Base-by-base conservation (phyloP, 2,329 filamentous ascomycete genomes). In the Phialophora chinensis region DNA sequence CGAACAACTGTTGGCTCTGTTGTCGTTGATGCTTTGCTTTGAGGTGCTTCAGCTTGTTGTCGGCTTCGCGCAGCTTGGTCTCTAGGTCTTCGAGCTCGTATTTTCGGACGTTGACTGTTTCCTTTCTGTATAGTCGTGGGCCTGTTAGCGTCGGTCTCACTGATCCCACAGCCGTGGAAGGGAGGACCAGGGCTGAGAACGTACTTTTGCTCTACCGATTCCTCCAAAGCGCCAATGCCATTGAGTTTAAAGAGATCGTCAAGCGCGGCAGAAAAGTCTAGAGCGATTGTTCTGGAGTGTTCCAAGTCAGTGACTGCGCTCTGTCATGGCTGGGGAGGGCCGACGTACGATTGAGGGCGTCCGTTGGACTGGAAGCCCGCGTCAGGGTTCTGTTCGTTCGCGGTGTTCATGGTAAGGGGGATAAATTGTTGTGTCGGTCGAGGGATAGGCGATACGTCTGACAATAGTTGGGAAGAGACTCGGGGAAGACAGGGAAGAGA, bases 191-290 rank as follows among this genome's bases (percentile, higher is more conserved):
- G 38, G 17, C 2, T 44, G 17, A 44, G 38, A 44, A 44, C 59
- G 23, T 61, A 97, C 93, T 93, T 94, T 79, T 92, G 86, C 76
- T 92, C 86, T 67, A 97, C 87, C 72, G 90, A 87, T 77, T 90
- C 85, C 74, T 91, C 87, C 42, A 96, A 85, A 69, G 90, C 86
- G 74, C 90, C 87, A 66, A 95, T 79, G 72, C 89, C 90, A 78
- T 95, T 91, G 75, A 97, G 89, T 75, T 91, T 90, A 83, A 97
- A 97, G 73, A 96, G 90, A 77, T 92, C 90, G 83, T 94, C 91
- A 68, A 97, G 84, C 77, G 94, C 91, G 53, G 88, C 84, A 66
- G 92, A 94, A 81, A 97, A 97, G 76, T 90, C 92, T 73, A 88
- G 90, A 62, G 93, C 93, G 79, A 97, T 88, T 68, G 91, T 95